These are phyloP conservation scores for Dendrobium chrysotoxum DNA, from an alignment of 106 monocot species.

Conservation along the genomic window DNA sequence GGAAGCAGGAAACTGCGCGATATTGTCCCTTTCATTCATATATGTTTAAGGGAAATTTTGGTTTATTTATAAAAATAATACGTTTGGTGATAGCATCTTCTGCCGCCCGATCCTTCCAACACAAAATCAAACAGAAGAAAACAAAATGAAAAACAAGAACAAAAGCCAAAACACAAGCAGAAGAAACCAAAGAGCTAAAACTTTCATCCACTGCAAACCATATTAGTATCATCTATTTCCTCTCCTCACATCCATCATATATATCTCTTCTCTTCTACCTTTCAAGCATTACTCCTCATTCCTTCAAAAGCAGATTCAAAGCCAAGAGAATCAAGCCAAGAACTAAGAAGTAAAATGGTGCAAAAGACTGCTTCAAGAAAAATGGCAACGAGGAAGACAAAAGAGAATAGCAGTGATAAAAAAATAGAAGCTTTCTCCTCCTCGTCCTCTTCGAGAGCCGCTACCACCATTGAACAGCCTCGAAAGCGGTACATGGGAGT, in stretches of 20 bases:
- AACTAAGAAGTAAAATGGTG: background rate
- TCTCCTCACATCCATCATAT: background rate
- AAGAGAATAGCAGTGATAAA: background rate
- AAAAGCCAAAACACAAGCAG: background rate
- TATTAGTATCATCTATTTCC: background rate
- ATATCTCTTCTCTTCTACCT: background rate
- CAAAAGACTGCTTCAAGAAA: background rate
- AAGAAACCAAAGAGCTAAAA: background rate
- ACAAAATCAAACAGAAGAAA: background rate
- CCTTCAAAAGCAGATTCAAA: background rate
- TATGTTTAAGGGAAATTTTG: too few relatives aligned
- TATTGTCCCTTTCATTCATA: too few relatives aligned
- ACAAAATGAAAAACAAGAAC: background rate
- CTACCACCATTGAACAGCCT: background rate
- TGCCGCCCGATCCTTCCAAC: background rate
- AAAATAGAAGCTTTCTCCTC: too few relatives aligned
- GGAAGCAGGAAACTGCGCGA: background rate
- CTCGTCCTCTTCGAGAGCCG: background rate
- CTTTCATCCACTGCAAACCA: background rate
- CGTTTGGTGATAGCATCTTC: background rate
- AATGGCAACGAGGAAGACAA: background rate
- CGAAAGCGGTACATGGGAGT: conserved; percentile 19
- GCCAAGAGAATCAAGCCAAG: background rate
- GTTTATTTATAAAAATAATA: background rate
- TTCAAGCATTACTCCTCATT: background rate